These are phyloP conservation scores for Penicillium verhagenii DNA, from an alignment of 495 filamentous ascomycete species.

Conservation along the genomic window DNA sequence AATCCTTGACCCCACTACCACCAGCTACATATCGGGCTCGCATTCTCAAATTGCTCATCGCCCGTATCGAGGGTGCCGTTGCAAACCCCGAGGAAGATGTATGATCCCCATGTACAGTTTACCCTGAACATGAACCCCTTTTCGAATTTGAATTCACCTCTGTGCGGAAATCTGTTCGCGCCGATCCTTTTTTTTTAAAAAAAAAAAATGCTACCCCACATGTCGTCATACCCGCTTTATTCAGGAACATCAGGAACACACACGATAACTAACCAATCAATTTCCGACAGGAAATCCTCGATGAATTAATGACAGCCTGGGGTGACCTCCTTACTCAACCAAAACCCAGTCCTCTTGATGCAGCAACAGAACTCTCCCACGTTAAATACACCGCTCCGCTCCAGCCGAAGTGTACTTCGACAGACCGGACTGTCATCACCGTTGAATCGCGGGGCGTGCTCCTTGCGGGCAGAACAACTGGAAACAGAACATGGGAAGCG, in stretches of 20 bases:
- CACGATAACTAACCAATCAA: conserved; percentile 5
- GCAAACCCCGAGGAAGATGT: conserved; percentile 82
- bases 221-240: background rate
- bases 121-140: background rate
- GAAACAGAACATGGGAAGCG: conserved; percentile 91
- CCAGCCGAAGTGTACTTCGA: conserved; percentile 16
- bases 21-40: conserved; percentile 67
- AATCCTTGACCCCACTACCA: conserved; percentile 51
- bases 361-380: conserved; percentile 72
- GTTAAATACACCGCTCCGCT: conserved; percentile 66
- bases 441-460: conserved; percentile 72
- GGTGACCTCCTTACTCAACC: conserved; percentile 57
- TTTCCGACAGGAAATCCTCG: conserved; percentile 74
- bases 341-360: conserved; percentile 55
- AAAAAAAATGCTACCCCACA: conserved; percentile 1
- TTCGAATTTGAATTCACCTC: background rate
- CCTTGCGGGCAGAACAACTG: conserved; percentile 75
- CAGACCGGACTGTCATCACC: conserved; percentile 47
- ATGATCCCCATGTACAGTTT: conserved; percentile 36
- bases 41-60: conserved; percentile 67
- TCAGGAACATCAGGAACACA: background rate
- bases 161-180: background rate
- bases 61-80: conserved; percentile 65
- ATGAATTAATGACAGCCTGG: conserved; percentile 64
- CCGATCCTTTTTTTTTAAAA: background rate